phyloP scores from a whole-genome alignment of 768 basidiomycete genomes.

The Polyporus arcularius region DNA sequence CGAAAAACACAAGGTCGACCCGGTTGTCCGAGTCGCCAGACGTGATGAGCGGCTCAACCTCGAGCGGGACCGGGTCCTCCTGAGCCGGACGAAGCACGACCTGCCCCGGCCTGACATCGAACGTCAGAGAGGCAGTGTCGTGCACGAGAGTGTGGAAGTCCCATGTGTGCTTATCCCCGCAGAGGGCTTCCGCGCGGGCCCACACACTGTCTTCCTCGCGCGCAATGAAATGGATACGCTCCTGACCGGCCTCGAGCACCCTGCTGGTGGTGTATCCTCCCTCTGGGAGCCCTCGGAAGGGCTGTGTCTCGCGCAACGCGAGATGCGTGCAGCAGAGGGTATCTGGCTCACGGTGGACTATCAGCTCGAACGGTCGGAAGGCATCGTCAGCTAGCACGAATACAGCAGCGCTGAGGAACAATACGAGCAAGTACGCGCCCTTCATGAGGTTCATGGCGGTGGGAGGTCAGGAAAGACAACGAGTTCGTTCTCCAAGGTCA shows the following conservation, averaged over 20 bases:
- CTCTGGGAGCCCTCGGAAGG: slow-evolving; percentile 13
- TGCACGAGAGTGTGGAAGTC: slow-evolving; percentile 1
- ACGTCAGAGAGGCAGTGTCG: neutral
- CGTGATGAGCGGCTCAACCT: slow-evolving; percentile 55
- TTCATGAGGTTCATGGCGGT: no score
- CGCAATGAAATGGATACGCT: slow-evolving; percentile 19
- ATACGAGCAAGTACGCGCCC: no score
- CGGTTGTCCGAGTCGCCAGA: slow-evolving; percentile 68
- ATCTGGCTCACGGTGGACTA: slow-evolving; percentile 15
- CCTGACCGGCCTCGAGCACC: slow-evolving; percentile 11
- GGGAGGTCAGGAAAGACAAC: no score
- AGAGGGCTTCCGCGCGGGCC: slow-evolving; percentile 6
- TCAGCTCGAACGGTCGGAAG: slow-evolving; percentile 23
- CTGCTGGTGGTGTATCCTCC: neutral
- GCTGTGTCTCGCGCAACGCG: slow-evolving; percentile 14
- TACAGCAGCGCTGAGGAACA: neutral
- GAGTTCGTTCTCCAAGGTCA: no score
- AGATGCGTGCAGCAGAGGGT: slow-evolving; percentile 19
- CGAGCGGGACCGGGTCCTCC: slow-evolving; percentile 42
- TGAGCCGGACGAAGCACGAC: neutral
- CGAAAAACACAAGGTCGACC: slow-evolving; percentile 75
- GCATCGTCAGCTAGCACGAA: neutral
- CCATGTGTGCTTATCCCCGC: neutral
- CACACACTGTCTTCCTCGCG: slow-evolving; percentile 3
- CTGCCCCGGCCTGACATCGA: neutral